Conservation (phyloP, 371 early-diverging fungal genomes). For the Lichtheimia ramosa region DNA sequence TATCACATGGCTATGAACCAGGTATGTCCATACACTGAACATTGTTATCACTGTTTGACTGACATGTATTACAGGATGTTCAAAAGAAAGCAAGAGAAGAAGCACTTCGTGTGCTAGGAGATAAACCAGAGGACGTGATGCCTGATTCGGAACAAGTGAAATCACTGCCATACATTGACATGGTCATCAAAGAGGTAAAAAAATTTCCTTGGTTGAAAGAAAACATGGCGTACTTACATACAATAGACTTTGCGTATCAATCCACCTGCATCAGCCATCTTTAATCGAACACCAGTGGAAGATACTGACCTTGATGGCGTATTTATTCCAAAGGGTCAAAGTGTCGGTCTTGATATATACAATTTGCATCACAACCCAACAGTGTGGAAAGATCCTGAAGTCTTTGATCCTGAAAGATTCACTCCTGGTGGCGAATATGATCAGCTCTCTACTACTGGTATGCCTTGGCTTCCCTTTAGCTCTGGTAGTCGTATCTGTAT, state of each 20-base stretch:
- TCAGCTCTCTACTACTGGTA: conserved; percentile 6
- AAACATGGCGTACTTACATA: background rate
- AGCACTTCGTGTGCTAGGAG: conserved; percentile 12
- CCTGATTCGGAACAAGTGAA: conserved; percentile 11
- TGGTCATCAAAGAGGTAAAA: conserved; percentile 14
- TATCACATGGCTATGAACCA: conserved; percentile 28
- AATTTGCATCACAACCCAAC: conserved; percentile 27
- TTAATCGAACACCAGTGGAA: conserved; percentile 1
- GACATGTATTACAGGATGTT: conserved; percentile 1
- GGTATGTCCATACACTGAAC: background rate
- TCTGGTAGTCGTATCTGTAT: conserved; percentile 44
- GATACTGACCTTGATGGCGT: conserved; percentile 15
- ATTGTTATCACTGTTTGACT: too few species aligned
- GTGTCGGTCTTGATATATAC: conserved; percentile 11
- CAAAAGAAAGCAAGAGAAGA: conserved; percentile 23
- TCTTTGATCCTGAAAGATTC: conserved; percentile 51
- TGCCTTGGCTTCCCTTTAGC: conserved; percentile 45
- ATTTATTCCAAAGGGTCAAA: conserved; percentile 13
- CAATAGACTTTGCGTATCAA: conserved; percentile 9
- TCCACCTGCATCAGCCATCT: conserved; percentile 8
- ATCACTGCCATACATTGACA: conserved; percentile 8
- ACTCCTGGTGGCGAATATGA: conserved; percentile 24
- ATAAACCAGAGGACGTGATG: conserved; percentile 1
- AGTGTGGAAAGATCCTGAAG: conserved; percentile 32
- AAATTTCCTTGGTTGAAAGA: background rate